Evolutionary conservation across 1,139 yeast genomes (phyloP), one percentile per base, ranked within the genome.

Genomic region (Yamadazyma buinensis): DNA sequence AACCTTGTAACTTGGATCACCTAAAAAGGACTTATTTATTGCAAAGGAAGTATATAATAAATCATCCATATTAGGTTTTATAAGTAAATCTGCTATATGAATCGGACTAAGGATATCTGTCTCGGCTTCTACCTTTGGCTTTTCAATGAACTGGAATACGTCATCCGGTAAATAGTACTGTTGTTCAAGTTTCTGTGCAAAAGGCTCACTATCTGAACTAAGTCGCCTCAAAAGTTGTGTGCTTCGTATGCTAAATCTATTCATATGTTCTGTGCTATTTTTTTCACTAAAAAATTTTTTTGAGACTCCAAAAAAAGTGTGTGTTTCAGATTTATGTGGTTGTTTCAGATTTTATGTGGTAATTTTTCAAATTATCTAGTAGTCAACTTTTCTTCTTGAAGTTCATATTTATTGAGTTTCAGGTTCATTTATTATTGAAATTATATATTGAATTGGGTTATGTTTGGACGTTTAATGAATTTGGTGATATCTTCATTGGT

Each of bases 31-130:
- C 5, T 59, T 56, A 13, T 58, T 48, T 23, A 45, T 42, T 1
- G 69, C 52, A 28, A 67, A 50, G 2, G 59, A 40, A 1, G 72
- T 50, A 10, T 55, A 47, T 35, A 67, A 39, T 7, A 56, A 39
- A 35, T 68, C 72, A 31, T 54, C 62, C 25, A 48, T 39, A 2
- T 38, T 43, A 1, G 64, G 59, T 11, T 46, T 49, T 2, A 59
- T 44, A n/a, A 63, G 41, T 14, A 64, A 39, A 39, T 67, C 73
- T 3, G 64, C 59, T 8, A 63, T 52, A 18, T 54, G 51, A 30
- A 60, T 60, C 2, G 75, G 75, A 30, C 55, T 49, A 15, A 53
- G 43, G 30, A 69, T 64, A 24, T 65, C 63, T 34, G 54, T 23
- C 9, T 20, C 14, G n/a, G 6, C 13, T 25, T 18, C 20, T 2